Evolutionary conservation across 495 filamentous ascomycete species (phyloP), one percentile per base, ranked within the genome.

Genomic region (Penicillium soppii): DNA sequence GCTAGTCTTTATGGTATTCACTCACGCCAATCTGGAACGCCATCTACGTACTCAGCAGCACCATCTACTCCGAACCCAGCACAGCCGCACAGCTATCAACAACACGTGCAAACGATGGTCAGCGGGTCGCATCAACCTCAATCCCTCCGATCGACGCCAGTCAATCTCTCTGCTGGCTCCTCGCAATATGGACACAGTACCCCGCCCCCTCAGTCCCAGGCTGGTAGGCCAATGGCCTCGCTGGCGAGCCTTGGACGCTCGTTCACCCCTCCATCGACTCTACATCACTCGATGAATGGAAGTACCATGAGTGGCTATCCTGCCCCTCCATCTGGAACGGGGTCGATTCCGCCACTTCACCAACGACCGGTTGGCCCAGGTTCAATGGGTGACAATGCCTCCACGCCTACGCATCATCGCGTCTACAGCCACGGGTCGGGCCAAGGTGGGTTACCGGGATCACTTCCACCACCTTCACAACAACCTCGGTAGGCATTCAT

Each of bases 401-500:
- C 61, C 19, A 50, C 57, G 5, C 55, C 66, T 0, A 59, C 56
- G 5, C 73, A 77, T 47, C 69, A 77, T 51, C 67, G 72, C 5
- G 72, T 70, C 13, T 75, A 74, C 53, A 76, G 73, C 33, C 72
- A 75, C 47, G 65, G 72, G 8, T 69, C 68, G 5, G 56, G 59
- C 48, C 47, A 61, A 19, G 62, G 67, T 9, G 58, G 58, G 15
- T 43, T 65, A 25, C 64, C 67, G 5, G 66, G 66, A 0, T 32
- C 56, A 44, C 46, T 70, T 45, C 58, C 57, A 30, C 64, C 63
- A 1, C 53, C 60, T 17, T 66, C 68, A 17, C 67, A 71, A 30
- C 62, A 61, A 2, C 63, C 67, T 51, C 70, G 68, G 37, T 71
- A 68, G 50, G 42, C 13, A 7, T 2, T 13, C 2, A 16, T 36